Conservation (phyloP, 768 basidiomycete genomes). For the Lepiota subincarnata region DNA sequence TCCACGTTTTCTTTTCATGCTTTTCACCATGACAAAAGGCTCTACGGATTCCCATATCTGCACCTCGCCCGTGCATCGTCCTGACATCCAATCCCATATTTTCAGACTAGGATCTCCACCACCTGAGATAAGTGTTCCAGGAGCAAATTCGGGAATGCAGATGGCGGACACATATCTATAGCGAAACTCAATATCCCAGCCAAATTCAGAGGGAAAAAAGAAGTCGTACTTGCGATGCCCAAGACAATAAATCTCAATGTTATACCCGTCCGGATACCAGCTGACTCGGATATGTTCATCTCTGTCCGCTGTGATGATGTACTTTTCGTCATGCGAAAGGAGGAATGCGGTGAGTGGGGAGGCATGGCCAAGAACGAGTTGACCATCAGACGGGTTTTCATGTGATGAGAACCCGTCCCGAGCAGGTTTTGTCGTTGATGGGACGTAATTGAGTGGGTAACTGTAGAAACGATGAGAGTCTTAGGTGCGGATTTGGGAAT, state of each 20-base stretch:
- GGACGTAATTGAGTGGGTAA: conserved; percentile 54
- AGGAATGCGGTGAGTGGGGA: conserved; percentile 77
- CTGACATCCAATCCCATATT: conserved; percentile 78
- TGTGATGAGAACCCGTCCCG: conserved; percentile 48
- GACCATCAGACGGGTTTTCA: conserved; percentile 65
- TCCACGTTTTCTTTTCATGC: conserved; percentile 27
- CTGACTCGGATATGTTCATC: conserved; percentile 95
- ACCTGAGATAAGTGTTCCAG: conserved; percentile 65
- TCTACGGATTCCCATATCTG: conserved; percentile 43
- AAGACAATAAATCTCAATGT: conserved; percentile 83
- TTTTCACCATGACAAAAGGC: conserved; percentile 43
- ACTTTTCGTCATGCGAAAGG: conserved; percentile 62
- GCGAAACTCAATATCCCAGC: not conserved
- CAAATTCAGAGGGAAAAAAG: not conserved
- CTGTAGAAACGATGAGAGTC: conserved; percentile 28
- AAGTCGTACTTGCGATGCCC: conserved; percentile 72
- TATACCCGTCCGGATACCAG: conserved; percentile 82
- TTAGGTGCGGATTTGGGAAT: not conserved
- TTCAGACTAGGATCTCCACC: conserved; percentile 81
- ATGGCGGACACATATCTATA: conserved; percentile 80
- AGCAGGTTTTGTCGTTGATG: conserved; percentile 16
- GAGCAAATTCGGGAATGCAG: conserved; percentile 52
- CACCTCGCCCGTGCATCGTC: conserved; percentile 49
- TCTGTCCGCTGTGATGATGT: conserved; percentile 85
- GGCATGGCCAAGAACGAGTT: conserved; percentile 80